These are phyloP conservation scores for Viola pubescens DNA, from an alignment of 441 rosid species.

Conservation along the genomic window DNA sequence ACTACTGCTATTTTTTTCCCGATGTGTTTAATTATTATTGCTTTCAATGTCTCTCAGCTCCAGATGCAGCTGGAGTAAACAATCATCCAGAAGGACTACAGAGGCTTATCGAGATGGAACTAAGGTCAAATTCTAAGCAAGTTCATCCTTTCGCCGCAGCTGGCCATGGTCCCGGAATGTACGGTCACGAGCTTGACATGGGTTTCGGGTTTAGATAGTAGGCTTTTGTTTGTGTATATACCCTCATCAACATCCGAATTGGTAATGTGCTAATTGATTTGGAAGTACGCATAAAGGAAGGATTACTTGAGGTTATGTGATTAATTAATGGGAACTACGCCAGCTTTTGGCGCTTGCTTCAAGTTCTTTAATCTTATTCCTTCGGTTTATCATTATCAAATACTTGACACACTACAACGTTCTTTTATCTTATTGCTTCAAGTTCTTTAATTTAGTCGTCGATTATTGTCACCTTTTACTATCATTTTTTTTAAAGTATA, in stretches of 20 bases:
- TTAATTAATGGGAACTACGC: too few relatives aligned
- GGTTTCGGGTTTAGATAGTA: constrained; percentile 58
- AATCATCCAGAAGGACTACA: constrained; percentile 70
- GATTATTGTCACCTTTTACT: too few relatives aligned
- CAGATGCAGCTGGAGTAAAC: constrained; percentile 38
- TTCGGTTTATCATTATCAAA: too few relatives aligned
- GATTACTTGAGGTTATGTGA: neutral
- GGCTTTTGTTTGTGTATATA: constrained; percentile 15
- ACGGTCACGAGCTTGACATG: constrained; percentile 68
- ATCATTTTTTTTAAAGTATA: too few relatives aligned
- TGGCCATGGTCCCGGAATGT: constrained; percentile 48
- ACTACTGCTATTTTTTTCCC: neutral
- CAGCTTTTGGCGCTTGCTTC: too few relatives aligned
- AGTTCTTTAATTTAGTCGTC: too few relatives aligned
- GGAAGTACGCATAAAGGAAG: constrained; percentile 11
- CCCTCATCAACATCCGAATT: too few relatives aligned
- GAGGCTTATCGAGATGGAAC: constrained; percentile 72
- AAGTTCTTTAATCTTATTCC: too few relatives aligned
- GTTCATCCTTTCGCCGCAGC: constrained; percentile 34
- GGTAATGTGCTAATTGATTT: constrained; percentile 13
- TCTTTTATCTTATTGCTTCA: too few relatives aligned
- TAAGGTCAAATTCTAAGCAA: constrained; percentile 61
- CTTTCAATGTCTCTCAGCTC: constrained; percentile 31
- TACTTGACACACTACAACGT: too few relatives aligned
- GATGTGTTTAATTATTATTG: neutral